These are phyloP conservation scores for Daphne laureola DNA, from an alignment of 441 rosid genomes.

Conservation along the genomic window DNA sequence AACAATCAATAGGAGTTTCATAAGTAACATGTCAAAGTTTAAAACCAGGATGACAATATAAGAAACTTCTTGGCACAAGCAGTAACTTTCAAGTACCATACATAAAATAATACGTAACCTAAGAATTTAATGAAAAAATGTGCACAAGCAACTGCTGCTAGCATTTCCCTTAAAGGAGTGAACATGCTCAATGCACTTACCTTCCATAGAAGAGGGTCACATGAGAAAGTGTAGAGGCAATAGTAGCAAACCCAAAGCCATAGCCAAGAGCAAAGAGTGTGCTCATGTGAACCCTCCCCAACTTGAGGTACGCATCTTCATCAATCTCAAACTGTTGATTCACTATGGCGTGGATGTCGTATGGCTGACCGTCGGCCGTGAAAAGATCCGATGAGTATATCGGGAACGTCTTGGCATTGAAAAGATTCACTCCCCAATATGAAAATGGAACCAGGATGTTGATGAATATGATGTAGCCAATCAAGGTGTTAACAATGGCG, in stretches of 20 bases:
- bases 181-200: slow-evolving; percentile 11
- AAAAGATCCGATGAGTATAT: slow-evolving; percentile 65
- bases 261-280: slow-evolving; percentile 62
- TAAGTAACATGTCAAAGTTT: too few relatives aligned
- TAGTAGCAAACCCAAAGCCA: slow-evolving; percentile 81
- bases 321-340: slow-evolving; percentile 63
- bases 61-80: too few relatives aligned
- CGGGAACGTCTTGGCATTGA: slow-evolving; percentile 51
- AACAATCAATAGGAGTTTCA: background rate
- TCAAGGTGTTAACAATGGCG: slow-evolving; percentile 57
- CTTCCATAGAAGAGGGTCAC: slow-evolving; percentile 50
- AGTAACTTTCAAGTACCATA: too few relatives aligned
- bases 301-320: slow-evolving; percentile 33
- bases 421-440: slow-evolving; percentile 61
- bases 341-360: slow-evolving; percentile 53
- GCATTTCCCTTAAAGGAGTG: too few relatives aligned
- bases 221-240: slow-evolving; percentile 71
- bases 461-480: slow-evolving; percentile 45
- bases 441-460: slow-evolving; percentile 47
- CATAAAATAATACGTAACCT: too few relatives aligned
- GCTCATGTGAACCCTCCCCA: slow-evolving; percentile 70
- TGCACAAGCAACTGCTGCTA: too few relatives aligned
- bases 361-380: slow-evolving; percentile 44
- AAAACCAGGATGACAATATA: too few relatives aligned
- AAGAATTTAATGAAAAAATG: too few relatives aligned